Conservation (phyloP, 139 green algal genomes). For the Chlamydomonas asymmetrica region DNA sequence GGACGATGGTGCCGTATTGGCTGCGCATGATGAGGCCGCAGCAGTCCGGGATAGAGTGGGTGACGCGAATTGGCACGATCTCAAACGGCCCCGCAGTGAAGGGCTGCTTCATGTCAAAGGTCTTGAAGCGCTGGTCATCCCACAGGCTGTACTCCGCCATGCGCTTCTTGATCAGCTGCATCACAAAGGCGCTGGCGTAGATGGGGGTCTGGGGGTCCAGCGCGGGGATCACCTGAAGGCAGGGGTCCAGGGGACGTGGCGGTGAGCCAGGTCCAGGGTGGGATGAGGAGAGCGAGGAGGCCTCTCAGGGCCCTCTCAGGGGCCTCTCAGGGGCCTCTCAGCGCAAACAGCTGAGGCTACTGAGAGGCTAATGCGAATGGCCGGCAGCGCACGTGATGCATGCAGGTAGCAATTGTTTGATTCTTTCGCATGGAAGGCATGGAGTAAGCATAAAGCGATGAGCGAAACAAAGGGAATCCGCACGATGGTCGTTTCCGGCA, state of each 20-base stretch:
- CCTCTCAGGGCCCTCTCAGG: too few relatives aligned
- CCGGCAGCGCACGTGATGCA: too few relatives aligned
- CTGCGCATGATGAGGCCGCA: constrained; percentile 89
- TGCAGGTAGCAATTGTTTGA: too few relatives aligned
- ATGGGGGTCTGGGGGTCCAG: constrained; percentile 93
- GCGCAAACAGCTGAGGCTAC: too few relatives aligned
- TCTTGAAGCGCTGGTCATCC: constrained; percentile 71
- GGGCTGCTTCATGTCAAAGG: constrained; percentile 58
- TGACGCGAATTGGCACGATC: constrained; percentile 88
- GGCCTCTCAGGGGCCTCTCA: too few relatives aligned
- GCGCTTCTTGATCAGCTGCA: constrained; percentile 90
- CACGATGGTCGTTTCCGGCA: too few relatives aligned
- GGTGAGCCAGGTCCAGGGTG: not conserved
- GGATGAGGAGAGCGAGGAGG: not conserved
- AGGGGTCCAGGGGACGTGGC: not conserved
- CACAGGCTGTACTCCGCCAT: constrained; percentile 94
- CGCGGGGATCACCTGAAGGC: constrained; percentile 78
- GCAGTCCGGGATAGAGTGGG: constrained; percentile 98
- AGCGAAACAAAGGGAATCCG: too few relatives aligned
- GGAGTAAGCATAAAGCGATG: too few relatives aligned
- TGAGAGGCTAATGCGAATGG: too few relatives aligned
- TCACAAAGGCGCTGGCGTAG: constrained; percentile 87
- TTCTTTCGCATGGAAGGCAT: too few relatives aligned
- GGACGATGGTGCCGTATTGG: constrained; percentile 91
- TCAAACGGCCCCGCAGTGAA: constrained; percentile 84